Evolutionary conservation across 2,329 filamentous ascomycete species (phyloP), one percentile per base, ranked within the genome.

Genomic region (Claviceps africana): DNA sequence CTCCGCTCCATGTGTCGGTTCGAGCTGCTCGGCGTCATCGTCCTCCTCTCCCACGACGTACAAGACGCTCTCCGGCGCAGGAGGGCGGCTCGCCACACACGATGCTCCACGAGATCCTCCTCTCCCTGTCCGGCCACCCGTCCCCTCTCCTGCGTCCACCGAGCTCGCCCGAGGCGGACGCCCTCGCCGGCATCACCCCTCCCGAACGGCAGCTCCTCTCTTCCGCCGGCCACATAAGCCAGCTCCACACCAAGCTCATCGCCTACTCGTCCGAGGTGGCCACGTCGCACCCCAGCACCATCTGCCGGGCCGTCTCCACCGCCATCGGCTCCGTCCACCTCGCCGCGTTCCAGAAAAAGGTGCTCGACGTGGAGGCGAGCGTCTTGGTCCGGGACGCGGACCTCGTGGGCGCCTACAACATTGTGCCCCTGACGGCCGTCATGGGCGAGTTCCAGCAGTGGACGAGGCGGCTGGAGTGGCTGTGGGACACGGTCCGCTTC

Each of bases 101-200:
- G 59, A 98, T 98, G 93, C 86, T 98, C 68, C 93, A 97, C 79
- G 93, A 98, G 76, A 88, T 98, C 72, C 82, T 97, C 69, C 84
- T 98, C 69, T 91, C 90, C 67, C 83, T 97, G 69, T 94, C 90
- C 62, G 91, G 93, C 59, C 88, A 97, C 71, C 85, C 87, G 57
- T 96, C 91, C 58, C 85, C 89, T 59, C 80, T 97, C 64, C 86
- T 96, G 72, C 78, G 79, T 10, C 42, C 45, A 66, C 65, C 71
- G 60, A 65, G 72, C 60, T 63, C 69, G 61, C 67, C 73, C 60
- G 72, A 71, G 57, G 65, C 71, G 63, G 68, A 70, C 60, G 65
- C 73, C 51, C 61, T 69, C 61, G 66, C 72, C 60, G 65, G 76
- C 63, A 67, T 84, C 63, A 87, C 89, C 46, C 85, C 88, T 40